Percentiles rank a stretch among this genome's conserved stretches.
Conservation (phyloP, 1,284 basidiomycete species). For the Microbotryum scabiosae region DNA sequence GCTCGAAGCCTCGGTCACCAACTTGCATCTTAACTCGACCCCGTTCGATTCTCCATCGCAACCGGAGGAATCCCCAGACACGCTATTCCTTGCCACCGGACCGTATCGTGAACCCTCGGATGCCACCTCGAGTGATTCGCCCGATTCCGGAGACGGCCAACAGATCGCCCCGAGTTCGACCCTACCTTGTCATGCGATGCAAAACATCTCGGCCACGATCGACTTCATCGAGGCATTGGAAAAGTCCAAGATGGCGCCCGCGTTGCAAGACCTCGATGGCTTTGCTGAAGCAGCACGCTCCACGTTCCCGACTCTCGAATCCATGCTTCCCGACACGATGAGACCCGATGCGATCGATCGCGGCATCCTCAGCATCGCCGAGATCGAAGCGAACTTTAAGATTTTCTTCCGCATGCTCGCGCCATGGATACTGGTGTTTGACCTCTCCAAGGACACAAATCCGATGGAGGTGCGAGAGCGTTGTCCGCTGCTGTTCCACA, state of each 20-base stretch:
- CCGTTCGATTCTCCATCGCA: background rate
- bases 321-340: background rate
- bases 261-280: too few species aligned
- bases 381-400: conserved; percentile 4
- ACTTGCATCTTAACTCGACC: background rate
- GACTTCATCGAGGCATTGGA: background rate
- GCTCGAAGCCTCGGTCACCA: conserved; percentile 6
- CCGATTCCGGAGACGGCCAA: background rate
- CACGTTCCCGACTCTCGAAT: background rate
- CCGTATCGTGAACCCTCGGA: background rate
- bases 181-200: background rate
- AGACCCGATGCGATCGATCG: conserved; percentile 1
- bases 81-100: background rate
- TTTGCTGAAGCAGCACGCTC: background rate
- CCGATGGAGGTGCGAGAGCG: conserved; percentile 4
- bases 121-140: background rate
- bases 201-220: conserved; percentile 4
- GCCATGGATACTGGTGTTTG: conserved; percentile 5
- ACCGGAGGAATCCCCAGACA: background rate
- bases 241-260: background rate
- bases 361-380: conserved; percentile 2
- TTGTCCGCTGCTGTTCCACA: conserved; percentile 11
- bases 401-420: conserved; percentile 5
- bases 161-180: too few species aligned
- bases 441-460: background rate